A percentile compares a stretch with the other conserved stretches of the same genome.
phyloP scores from a whole-genome alignment of 371 early-diverging fungal species.

The Actinomucor elegans region DNA sequence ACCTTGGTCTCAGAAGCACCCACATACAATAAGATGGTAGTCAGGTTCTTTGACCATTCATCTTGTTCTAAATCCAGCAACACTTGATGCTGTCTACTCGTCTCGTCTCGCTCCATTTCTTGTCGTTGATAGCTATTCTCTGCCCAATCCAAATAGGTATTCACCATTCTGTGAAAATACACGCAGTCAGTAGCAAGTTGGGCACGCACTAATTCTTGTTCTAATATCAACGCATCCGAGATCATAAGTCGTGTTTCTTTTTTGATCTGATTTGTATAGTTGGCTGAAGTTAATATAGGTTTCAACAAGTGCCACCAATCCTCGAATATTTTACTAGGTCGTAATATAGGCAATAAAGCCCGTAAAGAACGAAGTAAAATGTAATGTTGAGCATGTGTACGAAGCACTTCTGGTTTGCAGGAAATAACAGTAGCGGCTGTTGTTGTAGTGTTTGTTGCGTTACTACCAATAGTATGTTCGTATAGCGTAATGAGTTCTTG shows the following conservation, averaged over 20 bases:
- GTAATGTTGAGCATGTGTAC: slow-evolving; percentile 36
- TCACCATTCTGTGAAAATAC: slow-evolving; percentile 27
- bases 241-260: slow-evolving; percentile 35
- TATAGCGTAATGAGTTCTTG: slow-evolving; percentile 31
- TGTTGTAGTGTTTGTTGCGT: neutral
- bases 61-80: slow-evolving; percentile 45
- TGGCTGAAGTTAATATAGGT: slow-evolving; percentile 33
- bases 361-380: slow-evolving; percentile 36
- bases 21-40: slow-evolving; percentile 29
- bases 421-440: slow-evolving; percentile 22
- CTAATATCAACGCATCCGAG: slow-evolving; percentile 32
- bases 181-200: slow-evolving; percentile 7
- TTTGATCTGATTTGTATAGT: slow-evolving; percentile 37
- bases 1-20: slow-evolving; percentile 51
- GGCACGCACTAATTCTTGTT: slow-evolving; percentile 22
- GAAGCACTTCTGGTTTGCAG: slow-evolving; percentile 18
- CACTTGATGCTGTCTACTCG: slow-evolving; percentile 29
- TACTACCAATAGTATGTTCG: slow-evolving; percentile 13
- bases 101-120: slow-evolving; percentile 20
- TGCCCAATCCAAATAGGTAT: slow-evolving; percentile 37
- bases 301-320: slow-evolving; percentile 35
- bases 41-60: slow-evolving; percentile 47
- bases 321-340: slow-evolving; percentile 30
- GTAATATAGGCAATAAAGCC: slow-evolving; percentile 34
- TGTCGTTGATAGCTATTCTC: slow-evolving; percentile 27